phyloP scores from a whole-genome alignment of 2,329 filamentous ascomycete species.

The Nigrospora sphaerica region DNA sequence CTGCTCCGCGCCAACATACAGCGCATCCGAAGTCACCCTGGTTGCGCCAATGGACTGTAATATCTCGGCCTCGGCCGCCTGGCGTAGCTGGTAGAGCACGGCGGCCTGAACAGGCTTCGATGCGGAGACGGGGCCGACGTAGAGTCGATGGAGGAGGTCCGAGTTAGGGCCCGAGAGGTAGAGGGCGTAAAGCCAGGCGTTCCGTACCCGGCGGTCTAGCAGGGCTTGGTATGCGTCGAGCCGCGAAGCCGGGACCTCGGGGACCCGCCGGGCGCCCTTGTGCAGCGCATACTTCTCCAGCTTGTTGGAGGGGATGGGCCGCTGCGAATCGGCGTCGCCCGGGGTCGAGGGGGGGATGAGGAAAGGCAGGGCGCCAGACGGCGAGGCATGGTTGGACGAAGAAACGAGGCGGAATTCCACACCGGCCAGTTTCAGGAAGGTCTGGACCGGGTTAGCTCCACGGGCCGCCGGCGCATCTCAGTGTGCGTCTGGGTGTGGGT shows the following conservation, averaged over 20 bases:
- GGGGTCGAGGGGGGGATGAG: constrained; percentile 52
- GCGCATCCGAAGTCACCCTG: constrained; percentile 26
- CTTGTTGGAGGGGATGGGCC: constrained; percentile 54
- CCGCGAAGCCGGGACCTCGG: constrained; percentile 45
- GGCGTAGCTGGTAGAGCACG: constrained; percentile 58
- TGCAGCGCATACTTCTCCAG: constrained; percentile 63
- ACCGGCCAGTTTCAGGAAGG: constrained; percentile 71
- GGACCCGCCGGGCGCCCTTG: constrained; percentile 30
- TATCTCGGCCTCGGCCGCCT: constrained; percentile 69
- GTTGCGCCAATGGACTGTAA: constrained; percentile 43
- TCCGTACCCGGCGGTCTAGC: constrained; percentile 69
- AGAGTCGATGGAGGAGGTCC: constrained; percentile 61
- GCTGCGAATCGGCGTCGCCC: constrained; percentile 20
- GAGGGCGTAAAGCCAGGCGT: constrained; percentile 80
- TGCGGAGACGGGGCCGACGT: constrained; percentile 57
- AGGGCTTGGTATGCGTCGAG: constrained; percentile 74
- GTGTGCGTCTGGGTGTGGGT: neutral
- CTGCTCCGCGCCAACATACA: constrained; percentile 35
- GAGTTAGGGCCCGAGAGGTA: constrained; percentile 70
- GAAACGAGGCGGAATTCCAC: constrained; percentile 60
- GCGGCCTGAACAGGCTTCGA: constrained; percentile 56
- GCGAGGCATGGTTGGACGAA: constrained; percentile 90
- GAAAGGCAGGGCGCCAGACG: constrained; percentile 82
- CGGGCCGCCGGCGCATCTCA: neutral
- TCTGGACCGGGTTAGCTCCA: constrained; percentile 36